These are phyloP conservation scores for Bonia amplexicaulis DNA, from an alignment of 176 grass and related monocot genomes.

Conservation along the genomic window DNA sequence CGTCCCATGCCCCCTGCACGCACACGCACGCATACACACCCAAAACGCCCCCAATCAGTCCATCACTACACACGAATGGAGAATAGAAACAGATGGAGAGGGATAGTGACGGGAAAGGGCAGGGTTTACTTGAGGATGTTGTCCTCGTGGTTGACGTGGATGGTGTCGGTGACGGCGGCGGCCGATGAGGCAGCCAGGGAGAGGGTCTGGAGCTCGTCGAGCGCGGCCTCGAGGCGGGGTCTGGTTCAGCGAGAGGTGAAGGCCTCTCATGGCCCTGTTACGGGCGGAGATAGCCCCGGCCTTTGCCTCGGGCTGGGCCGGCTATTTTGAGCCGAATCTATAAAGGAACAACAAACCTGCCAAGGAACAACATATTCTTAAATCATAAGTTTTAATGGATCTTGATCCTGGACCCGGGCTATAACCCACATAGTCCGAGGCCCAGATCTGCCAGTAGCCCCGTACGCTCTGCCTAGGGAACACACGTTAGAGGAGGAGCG, in stretches of 20 bases:
- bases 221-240: conserved; percentile 70
- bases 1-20: conserved; percentile 79
- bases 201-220: conserved; percentile 57
- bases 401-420: too few species aligned
- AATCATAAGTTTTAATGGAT: too few species aligned
- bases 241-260: conserved; percentile 87
- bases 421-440: too few species aligned
- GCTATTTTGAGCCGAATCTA: too few species aligned
- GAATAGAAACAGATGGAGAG: not conserved
- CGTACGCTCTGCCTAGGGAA: too few species aligned
- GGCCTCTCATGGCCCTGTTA: conserved; percentile 60
- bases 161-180: conserved; percentile 63
- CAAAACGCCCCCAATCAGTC: not conserved
- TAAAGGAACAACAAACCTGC: too few species aligned
- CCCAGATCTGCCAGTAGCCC: too few species aligned
- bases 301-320: too few species aligned
- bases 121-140: conserved; percentile 76
- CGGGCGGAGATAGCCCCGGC: too few species aligned
- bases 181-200: conserved; percentile 36
- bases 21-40: not conserved
- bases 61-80: not conserved
- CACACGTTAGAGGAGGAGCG: too few species aligned
- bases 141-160: conserved; percentile 84
- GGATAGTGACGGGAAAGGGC: not conserved
- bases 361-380: too few species aligned